Percentiles rank a stretch among this genome's conserved stretches.
phyloP scores from a whole-genome alignment of 2,329 filamentous ascomycete species.

The Leptographium galeiforme region DNA sequence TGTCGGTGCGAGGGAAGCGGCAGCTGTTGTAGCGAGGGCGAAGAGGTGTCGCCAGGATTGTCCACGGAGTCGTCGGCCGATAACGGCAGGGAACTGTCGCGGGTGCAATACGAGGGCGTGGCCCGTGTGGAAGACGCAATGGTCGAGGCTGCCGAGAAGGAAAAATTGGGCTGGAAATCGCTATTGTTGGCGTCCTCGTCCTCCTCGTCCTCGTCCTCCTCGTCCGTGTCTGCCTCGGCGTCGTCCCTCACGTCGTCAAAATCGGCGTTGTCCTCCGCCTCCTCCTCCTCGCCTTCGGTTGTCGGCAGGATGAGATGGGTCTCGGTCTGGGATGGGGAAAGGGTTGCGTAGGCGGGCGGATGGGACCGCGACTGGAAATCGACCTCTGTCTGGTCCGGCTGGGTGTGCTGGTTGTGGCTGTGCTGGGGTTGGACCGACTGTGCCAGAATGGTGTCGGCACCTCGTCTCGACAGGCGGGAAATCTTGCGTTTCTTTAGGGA shows the following conservation, averaged over 20 bases:
- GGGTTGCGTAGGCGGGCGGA: slow-evolving; percentile 10
- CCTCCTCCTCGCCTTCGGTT: slow-evolving; percentile 6
- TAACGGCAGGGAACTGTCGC: slow-evolving; percentile 19
- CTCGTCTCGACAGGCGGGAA: slow-evolving; percentile 28
- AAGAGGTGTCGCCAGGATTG: not conserved
- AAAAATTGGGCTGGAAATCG: slow-evolving; percentile 4
- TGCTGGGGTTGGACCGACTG: not conserved
- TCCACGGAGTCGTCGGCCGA: not conserved
- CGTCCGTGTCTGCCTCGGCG: not conserved
- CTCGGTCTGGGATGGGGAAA: slow-evolving; percentile 13
- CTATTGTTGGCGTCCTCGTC: slow-evolving; percentile 4
- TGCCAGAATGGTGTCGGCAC: slow-evolving; percentile 22
- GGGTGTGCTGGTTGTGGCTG: slow-evolving; percentile 14
- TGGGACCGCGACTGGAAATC: slow-evolving; percentile 10
- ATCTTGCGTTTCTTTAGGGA: slow-evolving; percentile 63
- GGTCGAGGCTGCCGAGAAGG: slow-evolving; percentile 4
- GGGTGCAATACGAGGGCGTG: slow-evolving; percentile 36
- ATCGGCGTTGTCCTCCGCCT: not conserved
- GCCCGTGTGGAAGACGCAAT: slow-evolving; percentile 38
- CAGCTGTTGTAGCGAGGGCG: not conserved
- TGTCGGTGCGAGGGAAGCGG: slow-evolving; percentile 11
- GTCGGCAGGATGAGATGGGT: slow-evolving; percentile 7
- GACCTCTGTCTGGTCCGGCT: slow-evolving; percentile 17
- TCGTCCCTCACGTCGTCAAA: slow-evolving; percentile 23
- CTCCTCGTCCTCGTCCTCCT: slow-evolving; percentile 14